Conservation (phyloP, 805 yeast species). For the Starmerella sirachaensis region DNA sequence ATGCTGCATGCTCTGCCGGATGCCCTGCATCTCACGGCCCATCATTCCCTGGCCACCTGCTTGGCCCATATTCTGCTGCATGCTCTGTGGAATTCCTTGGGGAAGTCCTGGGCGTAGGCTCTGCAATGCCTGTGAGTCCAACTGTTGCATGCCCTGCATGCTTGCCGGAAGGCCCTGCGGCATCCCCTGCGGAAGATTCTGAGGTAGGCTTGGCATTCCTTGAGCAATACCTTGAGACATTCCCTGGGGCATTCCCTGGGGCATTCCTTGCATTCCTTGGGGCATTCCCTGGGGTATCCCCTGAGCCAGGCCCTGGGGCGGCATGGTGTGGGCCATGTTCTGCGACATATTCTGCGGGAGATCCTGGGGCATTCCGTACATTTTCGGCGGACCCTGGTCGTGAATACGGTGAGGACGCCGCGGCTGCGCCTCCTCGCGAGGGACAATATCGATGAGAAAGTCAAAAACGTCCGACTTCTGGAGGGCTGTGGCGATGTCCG, state of each 20-base stretch:
- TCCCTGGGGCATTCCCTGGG: too few species aligned
- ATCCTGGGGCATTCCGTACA: background rate
- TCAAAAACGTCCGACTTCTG: conserved; percentile 96
- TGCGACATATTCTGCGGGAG: background rate
- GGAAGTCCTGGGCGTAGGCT: too few species aligned
- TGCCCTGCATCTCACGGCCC: background rate
- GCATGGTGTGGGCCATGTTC: background rate
- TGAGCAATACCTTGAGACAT: too few species aligned
- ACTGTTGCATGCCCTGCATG: too few species aligned
- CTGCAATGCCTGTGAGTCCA: too few species aligned
- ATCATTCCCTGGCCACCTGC: background rate
- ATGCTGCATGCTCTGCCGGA: background rate
- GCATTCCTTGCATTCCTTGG: too few species aligned
- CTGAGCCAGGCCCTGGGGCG: conserved; percentile 2
- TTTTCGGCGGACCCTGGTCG: background rate
- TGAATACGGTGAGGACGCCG: conserved; percentile 5
- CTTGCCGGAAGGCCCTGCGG: too few species aligned
- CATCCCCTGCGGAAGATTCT: too few species aligned
- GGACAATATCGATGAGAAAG: conserved; percentile 89
- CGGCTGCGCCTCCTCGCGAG: conserved; percentile 60
- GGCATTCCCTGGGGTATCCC: background rate
- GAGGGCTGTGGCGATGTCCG: conserved; percentile 90
- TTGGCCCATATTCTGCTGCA: background rate
- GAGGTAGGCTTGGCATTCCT: too few species aligned
- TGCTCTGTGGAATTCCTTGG: too few species aligned